These are phyloP conservation scores for Cyclocybe cylindracea DNA, from an alignment of 768 basidiomycete genomes.

Conservation along the genomic window DNA sequence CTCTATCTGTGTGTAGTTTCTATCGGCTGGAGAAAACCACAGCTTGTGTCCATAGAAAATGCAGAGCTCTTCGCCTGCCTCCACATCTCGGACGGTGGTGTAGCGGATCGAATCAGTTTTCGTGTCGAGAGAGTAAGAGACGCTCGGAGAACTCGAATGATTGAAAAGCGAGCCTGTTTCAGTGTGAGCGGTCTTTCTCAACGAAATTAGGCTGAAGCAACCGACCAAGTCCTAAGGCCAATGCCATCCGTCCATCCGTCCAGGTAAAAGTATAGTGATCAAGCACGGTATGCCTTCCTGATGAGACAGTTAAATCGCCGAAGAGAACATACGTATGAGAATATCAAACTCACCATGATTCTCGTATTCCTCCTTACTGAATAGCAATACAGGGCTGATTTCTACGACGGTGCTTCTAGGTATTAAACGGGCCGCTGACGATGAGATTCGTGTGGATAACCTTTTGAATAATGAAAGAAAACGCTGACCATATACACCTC, in stretches of 20 bases:
- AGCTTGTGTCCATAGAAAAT: constrained; percentile 75
- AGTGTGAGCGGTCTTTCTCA: background rate
- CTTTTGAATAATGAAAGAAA: background rate
- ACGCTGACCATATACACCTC: constrained; percentile 63
- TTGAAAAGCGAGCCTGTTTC: constrained; percentile 74
- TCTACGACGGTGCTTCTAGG: constrained; percentile 72
- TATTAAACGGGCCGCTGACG: constrained; percentile 53
- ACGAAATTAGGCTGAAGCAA: background rate
- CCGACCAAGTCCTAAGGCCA: constrained; percentile 77
- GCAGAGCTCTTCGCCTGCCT: constrained; percentile 70
- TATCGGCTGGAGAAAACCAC: constrained; percentile 57
- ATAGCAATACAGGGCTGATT: constrained; percentile 82
- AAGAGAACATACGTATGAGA: background rate
- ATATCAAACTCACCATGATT: constrained; percentile 43
- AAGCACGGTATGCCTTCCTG: constrained; percentile 56
- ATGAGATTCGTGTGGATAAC: constrained; percentile 17
- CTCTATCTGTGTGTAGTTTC: background rate
- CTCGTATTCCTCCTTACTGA: constrained; percentile 70
- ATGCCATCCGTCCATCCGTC: constrained; percentile 72
- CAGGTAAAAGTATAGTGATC: constrained; percentile 81
- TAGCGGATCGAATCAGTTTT: constrained; percentile 63
- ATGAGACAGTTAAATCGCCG: background rate
- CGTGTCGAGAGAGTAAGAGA: constrained; percentile 60
- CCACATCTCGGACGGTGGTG: constrained; percentile 51
- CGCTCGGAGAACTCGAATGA: constrained; percentile 70